phyloP scores from a whole-genome alignment of 345 rosid species.

The Rubroshorea leprosula region DNA sequence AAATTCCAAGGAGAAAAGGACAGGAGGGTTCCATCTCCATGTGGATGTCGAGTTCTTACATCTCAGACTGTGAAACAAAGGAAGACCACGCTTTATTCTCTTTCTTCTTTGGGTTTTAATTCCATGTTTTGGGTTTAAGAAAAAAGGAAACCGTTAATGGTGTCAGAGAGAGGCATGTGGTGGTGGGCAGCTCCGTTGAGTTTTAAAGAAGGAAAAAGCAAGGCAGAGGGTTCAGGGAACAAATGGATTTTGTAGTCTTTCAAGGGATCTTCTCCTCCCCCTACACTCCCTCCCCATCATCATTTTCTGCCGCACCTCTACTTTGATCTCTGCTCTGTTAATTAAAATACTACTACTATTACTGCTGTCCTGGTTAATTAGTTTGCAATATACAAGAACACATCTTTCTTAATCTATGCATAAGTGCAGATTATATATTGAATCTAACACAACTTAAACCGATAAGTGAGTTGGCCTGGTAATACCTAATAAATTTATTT shows the following conservation, averaged over 20 bases:
- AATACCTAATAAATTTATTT: no score
- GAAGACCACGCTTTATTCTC: neutral
- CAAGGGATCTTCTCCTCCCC: constrained; percentile 71
- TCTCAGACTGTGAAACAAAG: neutral
- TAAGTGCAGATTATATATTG: no score
- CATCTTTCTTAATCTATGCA: no score
- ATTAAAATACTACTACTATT: neutral
- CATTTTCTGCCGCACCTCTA: constrained; percentile 34
- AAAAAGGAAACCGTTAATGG: constrained; percentile 17
- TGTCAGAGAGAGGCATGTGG: constrained; percentile 34
- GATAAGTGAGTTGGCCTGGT: no score
- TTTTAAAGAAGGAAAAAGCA: constrained; percentile 18
- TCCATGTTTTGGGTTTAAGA: neutral
- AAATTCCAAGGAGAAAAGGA: neutral
- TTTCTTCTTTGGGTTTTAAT: neutral
- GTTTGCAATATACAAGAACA: no score
- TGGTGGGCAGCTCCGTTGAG: constrained; percentile 48
- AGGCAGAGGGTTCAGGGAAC: constrained; percentile 44
- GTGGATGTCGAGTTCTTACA: neutral
- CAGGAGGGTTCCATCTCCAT: neutral
- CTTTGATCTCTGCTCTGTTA: constrained; percentile 5
- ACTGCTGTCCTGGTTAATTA: no score
- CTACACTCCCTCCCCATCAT: constrained; percentile 25
- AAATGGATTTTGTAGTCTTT: constrained; percentile 75
- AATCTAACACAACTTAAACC: no score